Base-by-base conservation (phyloP, 768 basidiomycete genomes). In the Fistulinella prunicolor region DNA sequence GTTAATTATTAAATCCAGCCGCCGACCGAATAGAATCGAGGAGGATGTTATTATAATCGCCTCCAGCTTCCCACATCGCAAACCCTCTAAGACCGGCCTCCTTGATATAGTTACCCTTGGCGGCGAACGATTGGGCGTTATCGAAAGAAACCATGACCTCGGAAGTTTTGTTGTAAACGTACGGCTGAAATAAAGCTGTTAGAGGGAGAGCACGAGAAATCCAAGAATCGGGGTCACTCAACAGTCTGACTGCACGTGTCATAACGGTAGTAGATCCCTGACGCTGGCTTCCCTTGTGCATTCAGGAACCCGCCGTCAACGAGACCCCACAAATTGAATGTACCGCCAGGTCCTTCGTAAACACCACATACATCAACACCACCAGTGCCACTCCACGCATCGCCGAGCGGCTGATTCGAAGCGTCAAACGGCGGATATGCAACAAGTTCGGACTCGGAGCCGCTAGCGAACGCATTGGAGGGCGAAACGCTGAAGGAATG, bases 161-260 rank as follows among this genome's bases (percentile, higher is more conserved):
- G 4, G 77, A 73, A 0, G 69, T 70, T 38, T 70, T 36, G 57
- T 86, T 80, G 64, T 86, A 88, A 13, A 86, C 75, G 47, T 75
- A 86, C 0, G 86, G 80, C 87, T 89, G 58, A 20, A 47, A 32
- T 22, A 21, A n/a, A 16, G 14, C 35, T 3, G 41, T 54, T n/a
- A 54, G 46, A 30, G 34, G 16, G 4, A 48, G 28, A 12, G 32
- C 17, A 34, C n/a, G n/a, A 35, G 10, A 29, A 3, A 16, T 22
- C 24, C 3, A 26, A 12, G 3, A 14, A 12, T 3, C 3, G 17
- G 21, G 17, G 12, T 4, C 35, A 72, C 79, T 51, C 57, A 58
- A 88, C 88, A 36, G 87, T 90, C 67, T 86, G 78, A 59, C 80
- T 84, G 69, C 87, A 90, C 8, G 67, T 54, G 47, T 89, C 85